phyloP scores from a whole-genome alignment of 2,329 filamentous ascomycete species.

The Penicillium sp. region DNA sequence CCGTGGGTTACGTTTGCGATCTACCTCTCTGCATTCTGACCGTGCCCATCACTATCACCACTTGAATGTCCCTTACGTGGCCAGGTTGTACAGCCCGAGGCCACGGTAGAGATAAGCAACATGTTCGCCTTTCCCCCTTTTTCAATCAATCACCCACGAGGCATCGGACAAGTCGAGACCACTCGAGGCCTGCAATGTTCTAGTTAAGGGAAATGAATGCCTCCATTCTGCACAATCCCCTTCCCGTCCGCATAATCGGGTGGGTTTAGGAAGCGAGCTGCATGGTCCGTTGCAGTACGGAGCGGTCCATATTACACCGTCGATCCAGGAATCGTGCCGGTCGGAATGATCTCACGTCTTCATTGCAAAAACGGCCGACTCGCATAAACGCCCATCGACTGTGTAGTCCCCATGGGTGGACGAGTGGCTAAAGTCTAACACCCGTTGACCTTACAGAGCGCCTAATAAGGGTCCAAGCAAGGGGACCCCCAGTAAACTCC shows the following conservation, averaged over 20 bases:
- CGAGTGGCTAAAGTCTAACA: slow-evolving; percentile 17
- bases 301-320: background rate
- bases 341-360: slow-evolving; percentile 1
- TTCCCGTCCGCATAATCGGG: background rate
- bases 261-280: slow-evolving; percentile 4
- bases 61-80: slow-evolving; percentile 19
- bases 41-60: slow-evolving; percentile 15
- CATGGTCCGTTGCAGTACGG: background rate
- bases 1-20: slow-evolving; percentile 15
- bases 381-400: slow-evolving; percentile 13
- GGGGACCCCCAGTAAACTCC: slow-evolving; percentile 16
- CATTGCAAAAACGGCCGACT: slow-evolving; percentile 21
- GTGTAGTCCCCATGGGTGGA: slow-evolving; percentile 2
- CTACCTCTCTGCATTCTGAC: slow-evolving; percentile 13
- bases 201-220: background rate
- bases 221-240: background rate
- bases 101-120: background rate
- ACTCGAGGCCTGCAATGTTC: background rate
- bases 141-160: background rate
- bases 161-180: background rate
- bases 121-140: slow-evolving; percentile 6
- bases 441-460: slow-evolving; percentile 16
- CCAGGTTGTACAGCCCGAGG: slow-evolving; percentile 14
- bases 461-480: slow-evolving; percentile 19
- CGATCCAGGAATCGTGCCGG: slow-evolving; percentile 6